Evolutionary conservation across 257 asterid species (phyloP).

Genomic region (Ligustrum vulgare): DNA sequence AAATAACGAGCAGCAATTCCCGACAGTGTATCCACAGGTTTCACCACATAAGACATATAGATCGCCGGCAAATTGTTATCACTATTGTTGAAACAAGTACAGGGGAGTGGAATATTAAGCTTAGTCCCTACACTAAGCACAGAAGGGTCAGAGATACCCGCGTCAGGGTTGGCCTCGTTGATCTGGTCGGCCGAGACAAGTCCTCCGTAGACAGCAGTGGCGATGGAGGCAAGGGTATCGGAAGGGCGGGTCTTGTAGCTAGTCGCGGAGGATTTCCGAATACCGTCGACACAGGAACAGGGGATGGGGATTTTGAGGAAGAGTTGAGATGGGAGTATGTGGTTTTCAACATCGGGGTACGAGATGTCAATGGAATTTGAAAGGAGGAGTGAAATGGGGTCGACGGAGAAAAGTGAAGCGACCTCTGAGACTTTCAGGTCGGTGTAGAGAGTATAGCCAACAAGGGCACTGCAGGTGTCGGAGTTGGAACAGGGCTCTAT

Average conservation of each 20-base stretch:
- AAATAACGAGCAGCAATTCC: conserved; percentile 69
- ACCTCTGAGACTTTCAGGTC: conserved; percentile 94
- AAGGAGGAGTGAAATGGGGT: conserved; percentile 83
- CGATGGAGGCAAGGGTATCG: conserved; percentile 66
- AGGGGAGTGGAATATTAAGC: conserved; percentile 76
- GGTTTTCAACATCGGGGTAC: conserved; percentile 85
- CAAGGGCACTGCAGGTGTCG: conserved; percentile 71
- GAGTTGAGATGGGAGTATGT: conserved; percentile 80
- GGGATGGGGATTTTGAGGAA: conserved; percentile 69
- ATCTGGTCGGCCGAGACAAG: conserved; percentile 91
- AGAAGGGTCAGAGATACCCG: conserved; percentile 69
- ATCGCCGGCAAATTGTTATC: conserved; percentile 86
- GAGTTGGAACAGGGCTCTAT: conserved; percentile 91
- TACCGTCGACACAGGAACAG: conserved; percentile 88
- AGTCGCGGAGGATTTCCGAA: conserved; percentile 64
- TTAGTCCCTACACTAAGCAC: conserved; percentile 62
- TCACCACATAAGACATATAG: conserved; percentile 80
- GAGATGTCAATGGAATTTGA: conserved; percentile 79
- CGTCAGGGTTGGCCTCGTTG: conserved; percentile 65
- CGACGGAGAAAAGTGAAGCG: conserved; percentile 75
- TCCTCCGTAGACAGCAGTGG: conserved; percentile 62
- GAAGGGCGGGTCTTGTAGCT: conserved; percentile 78
- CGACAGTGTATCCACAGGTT: conserved; percentile 60
- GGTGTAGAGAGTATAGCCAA: conserved; percentile 91
- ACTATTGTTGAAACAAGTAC: conserved; percentile 82